Evolutionary conservation across 768 basidiomycete species (phyloP).

Genomic region (Hydnomerulius pinastri): DNA sequence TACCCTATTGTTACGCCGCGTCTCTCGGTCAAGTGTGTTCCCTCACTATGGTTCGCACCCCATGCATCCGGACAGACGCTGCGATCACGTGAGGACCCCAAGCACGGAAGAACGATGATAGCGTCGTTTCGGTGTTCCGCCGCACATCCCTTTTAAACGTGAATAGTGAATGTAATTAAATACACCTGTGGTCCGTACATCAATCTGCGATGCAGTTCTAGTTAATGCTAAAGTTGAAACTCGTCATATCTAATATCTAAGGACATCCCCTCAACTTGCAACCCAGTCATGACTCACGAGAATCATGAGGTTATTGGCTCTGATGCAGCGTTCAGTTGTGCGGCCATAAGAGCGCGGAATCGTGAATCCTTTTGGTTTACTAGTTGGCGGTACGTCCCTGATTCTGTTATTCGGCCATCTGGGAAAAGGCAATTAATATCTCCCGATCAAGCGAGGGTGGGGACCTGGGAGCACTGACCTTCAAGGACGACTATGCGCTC

Average conservation of each 20-base stretch:
- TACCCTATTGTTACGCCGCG: no score
- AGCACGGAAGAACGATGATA: no score
- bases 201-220: background rate
- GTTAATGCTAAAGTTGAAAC: background rate
- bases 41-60: no score
- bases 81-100: no score
- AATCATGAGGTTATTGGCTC: constrained; percentile 1
- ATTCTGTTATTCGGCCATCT: constrained; percentile 81
- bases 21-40: no score
- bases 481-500: constrained; percentile 91
- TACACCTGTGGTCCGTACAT: background rate
- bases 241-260: no score
- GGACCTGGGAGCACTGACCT: constrained; percentile 45
- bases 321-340: constrained; percentile 66
- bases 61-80: no score
- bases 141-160: background rate
- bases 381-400: constrained; percentile 78
- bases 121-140: no score
- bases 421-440: background rate
- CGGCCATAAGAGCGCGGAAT: constrained; percentile 88
- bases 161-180: constrained; percentile 1
- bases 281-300: background rate
- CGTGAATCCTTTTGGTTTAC: constrained; percentile 72
- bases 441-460: background rate
- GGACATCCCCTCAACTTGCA: no score